phyloP scores from a whole-genome alignment of 257 asterid genomes.

The Gentiana macrophylla region DNA sequence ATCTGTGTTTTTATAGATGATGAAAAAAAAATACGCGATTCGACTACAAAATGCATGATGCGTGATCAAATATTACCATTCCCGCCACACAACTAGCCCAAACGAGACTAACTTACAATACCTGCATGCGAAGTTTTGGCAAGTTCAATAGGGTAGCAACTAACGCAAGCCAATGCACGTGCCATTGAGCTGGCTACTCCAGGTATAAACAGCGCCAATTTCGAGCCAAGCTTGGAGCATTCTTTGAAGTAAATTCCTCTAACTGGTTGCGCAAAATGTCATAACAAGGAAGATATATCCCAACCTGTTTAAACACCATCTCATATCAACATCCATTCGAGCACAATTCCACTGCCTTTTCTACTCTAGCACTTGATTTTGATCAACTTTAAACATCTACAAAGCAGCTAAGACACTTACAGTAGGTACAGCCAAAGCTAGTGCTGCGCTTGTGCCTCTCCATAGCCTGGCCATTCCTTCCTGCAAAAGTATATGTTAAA shows the following conservation, averaged over 20 bases:
- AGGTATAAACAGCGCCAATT: constrained; percentile 58
- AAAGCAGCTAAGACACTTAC: constrained; percentile 34
- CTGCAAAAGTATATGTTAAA: constrained; percentile 22
- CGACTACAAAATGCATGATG: too few species aligned
- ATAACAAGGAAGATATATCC: constrained; percentile 83
- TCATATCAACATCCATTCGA: not conserved
- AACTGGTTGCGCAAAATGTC: constrained; percentile 60
- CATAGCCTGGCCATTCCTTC: constrained; percentile 86
- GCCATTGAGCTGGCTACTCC: constrained; percentile 81
- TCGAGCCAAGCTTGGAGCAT: constrained; percentile 19
- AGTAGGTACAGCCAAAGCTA: constrained; percentile 88
- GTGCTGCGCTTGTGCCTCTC: constrained; percentile 96
- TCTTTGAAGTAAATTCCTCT: constrained; percentile 51
- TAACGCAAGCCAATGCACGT: constrained; percentile 81
- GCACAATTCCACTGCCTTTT: not conserved
- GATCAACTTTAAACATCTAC: not conserved
- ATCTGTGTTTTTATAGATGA: too few species aligned
- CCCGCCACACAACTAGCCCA: not conserved
- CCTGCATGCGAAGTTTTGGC: constrained; percentile 99
- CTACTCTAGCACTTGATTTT: not conserved
- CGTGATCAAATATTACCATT: not conserved
- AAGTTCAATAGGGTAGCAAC: constrained; percentile 95
- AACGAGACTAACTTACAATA: constrained; percentile 11
- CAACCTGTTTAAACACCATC: constrained; percentile 47
- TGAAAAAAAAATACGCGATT: too few species aligned